Percentiles rank a stretch among this genome's conserved stretches.
Conservation (phyloP, 139 green algal species). For the Protoeuglena noctilucae region DNA sequence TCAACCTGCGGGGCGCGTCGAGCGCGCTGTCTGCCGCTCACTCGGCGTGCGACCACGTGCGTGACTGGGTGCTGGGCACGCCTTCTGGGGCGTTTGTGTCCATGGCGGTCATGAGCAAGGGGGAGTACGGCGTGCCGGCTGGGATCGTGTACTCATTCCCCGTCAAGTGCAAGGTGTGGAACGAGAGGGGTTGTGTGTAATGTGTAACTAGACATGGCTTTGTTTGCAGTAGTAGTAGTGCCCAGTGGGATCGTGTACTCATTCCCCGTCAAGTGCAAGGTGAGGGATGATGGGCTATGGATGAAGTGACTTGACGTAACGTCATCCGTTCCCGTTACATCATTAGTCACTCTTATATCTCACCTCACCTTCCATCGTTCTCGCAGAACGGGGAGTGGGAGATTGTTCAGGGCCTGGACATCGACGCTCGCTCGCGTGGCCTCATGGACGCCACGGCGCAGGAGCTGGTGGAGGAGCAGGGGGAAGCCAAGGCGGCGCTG, state of each 20-base stretch:
- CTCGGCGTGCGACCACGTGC: constrained; percentile 78
- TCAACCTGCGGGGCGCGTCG: constrained; percentile 40
- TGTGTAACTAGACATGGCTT: neutral
- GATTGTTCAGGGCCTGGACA: constrained; percentile 67
- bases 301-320: too few relatives aligned
- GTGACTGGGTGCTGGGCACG: constrained; percentile 76
- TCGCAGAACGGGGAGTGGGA: constrained; percentile 75
- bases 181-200: too few relatives aligned
- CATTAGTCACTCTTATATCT: too few relatives aligned
- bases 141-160: constrained; percentile 77
- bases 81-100: constrained; percentile 36
- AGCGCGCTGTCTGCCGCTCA: constrained; percentile 72
- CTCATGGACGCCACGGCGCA: constrained; percentile 67
- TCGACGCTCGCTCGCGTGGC: constrained; percentile 40
- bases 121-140: constrained; percentile 50
- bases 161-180: constrained; percentile 62
- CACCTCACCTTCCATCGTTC: too few relatives aligned
- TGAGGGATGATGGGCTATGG: too few relatives aligned
- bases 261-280: constrained; percentile 72
- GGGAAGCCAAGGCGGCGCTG: neutral
- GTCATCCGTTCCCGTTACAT: too few relatives aligned
- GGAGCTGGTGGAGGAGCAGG: constrained; percentile 68
- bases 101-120: constrained; percentile 82
- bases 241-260: constrained; percentile 66
- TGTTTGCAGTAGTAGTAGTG: too few relatives aligned